phyloP scores from a whole-genome alignment of 345 rosid genomes.

The Ceriops tagal region DNA sequence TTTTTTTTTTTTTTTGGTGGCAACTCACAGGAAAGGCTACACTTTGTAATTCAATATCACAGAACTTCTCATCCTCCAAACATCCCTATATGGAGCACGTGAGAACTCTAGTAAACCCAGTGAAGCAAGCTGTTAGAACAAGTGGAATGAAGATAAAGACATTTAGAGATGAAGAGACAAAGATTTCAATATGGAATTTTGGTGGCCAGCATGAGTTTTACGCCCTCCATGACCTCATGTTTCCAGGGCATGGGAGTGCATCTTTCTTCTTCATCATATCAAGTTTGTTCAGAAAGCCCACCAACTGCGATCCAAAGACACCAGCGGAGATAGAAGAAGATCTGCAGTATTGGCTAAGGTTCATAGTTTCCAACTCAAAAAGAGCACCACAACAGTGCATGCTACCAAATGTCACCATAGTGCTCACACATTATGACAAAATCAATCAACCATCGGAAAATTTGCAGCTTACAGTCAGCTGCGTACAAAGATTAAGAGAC shows the following conservation, averaged over 20 bases:
- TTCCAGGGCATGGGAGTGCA: constrained; percentile 81
- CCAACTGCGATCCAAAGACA: constrained; percentile 73
- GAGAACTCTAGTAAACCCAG: constrained; percentile 71
- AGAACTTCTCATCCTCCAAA: constrained; percentile 60
- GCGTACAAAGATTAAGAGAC: constrained; percentile 59
- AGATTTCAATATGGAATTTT: constrained; percentile 87
- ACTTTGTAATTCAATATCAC: constrained; percentile 66
- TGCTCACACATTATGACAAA: constrained; percentile 76
- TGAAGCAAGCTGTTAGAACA: constrained; percentile 82
- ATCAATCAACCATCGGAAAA: constrained; percentile 56
- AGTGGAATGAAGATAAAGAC: constrained; percentile 82
- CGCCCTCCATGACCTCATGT: constrained; percentile 93
- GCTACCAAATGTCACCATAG: constrained; percentile 72
- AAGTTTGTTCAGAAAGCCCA: constrained; percentile 79
- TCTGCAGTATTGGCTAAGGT: constrained; percentile 89
- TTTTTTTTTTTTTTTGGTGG: background rate
- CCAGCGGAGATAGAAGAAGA: constrained; percentile 79
- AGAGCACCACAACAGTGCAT: constrained; percentile 71
- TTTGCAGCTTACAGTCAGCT: constrained; percentile 50
- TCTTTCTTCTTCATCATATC: constrained; percentile 68
- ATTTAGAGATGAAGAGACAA: constrained; percentile 72
- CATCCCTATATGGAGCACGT: constrained; percentile 77
- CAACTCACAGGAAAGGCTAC: constrained; percentile 63
- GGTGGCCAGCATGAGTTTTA: constrained; percentile 85
- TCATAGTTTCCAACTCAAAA: constrained; percentile 74